A percentile compares a stretch with the other conserved stretches of the same genome.
phyloP scores from a whole-genome alignment of 805 yeast species.

The Nakazawaea molendinolei region DNA sequence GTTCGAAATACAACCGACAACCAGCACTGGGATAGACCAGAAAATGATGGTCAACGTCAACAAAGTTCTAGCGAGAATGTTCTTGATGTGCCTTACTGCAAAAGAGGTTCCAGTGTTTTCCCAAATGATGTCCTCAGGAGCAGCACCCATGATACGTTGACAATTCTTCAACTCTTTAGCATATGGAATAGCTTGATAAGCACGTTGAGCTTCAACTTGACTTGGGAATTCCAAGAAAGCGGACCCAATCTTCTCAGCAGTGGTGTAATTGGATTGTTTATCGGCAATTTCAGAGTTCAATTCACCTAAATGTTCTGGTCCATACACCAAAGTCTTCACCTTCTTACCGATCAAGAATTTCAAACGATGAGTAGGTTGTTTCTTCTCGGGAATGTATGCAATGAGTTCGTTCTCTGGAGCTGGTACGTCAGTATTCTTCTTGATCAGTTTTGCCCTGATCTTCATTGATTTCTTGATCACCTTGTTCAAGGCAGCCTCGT shows the following conservation, averaged over 20 bases:
- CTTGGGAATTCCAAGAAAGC: slow-evolving; percentile 77
- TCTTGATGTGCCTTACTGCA: slow-evolving; percentile 50
- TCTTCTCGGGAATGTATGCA: slow-evolving; percentile 61
- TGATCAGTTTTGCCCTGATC: slow-evolving; percentile 44
- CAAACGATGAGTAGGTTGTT: slow-evolving; percentile 78
- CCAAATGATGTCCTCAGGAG: slow-evolving; percentile 88
- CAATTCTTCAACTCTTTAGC: slow-evolving; percentile 36
- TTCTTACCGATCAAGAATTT: slow-evolving; percentile 71
- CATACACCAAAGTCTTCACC: slow-evolving; percentile 77
- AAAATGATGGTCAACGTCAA: slow-evolving; percentile 67
- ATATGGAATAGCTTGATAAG: slow-evolving; percentile 74
- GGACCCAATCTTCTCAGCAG: slow-evolving; percentile 51
- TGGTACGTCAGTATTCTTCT: slow-evolving; percentile 50
- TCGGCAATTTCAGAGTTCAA: slow-evolving; percentile 58
- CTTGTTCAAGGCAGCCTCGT: slow-evolving; percentile 60
- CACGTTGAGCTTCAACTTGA: slow-evolving; percentile 83
- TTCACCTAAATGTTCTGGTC: slow-evolving; percentile 59
- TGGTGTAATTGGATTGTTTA: slow-evolving; percentile 47
- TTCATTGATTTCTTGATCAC: slow-evolving; percentile 55
- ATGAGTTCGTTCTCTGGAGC: slow-evolving; percentile 50
- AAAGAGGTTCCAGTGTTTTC: slow-evolving; percentile 56
- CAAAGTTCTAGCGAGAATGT: slow-evolving; percentile 52
- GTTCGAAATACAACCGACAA: slow-evolving; percentile 90
- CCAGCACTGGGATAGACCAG: slow-evolving; percentile 98
- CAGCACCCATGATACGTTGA: slow-evolving; percentile 51